These are phyloP conservation scores for Sporisorium graminicola DNA, from an alignment of 1,284 basidiomycete species.

Conservation along the genomic window DNA sequence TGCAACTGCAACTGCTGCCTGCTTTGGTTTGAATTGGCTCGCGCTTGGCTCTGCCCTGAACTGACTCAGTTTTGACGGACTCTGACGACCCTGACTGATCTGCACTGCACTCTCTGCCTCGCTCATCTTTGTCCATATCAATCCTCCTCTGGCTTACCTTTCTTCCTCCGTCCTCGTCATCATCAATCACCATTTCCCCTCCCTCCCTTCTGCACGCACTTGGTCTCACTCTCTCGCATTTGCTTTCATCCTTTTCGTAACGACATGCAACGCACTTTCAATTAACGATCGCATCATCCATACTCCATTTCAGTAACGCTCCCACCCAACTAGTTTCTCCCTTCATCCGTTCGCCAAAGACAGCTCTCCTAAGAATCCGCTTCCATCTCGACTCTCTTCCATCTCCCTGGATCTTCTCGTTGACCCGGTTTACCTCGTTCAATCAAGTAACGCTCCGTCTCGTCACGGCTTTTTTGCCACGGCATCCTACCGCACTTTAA, in stretches of 20 bases:
- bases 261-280: constrained; percentile 5
- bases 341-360: too few relatives aligned
- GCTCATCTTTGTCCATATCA: not conserved
- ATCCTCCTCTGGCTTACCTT: not conserved
- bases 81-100: constrained; percentile 2
- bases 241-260: not conserved
- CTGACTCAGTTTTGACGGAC: not conserved
- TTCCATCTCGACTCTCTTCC: not conserved
- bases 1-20: not conserved
- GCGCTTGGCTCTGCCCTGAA: too few relatives aligned
- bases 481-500: too few relatives aligned
- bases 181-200: not conserved
- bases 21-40: not conserved
- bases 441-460: too few relatives aligned
- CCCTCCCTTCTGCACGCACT: not conserved
- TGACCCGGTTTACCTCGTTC: not conserved
- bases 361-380: not conserved
- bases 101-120: not conserved
- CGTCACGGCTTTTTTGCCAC: not conserved
- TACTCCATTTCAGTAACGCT: not conserved
- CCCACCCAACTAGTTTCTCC: not conserved
- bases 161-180: not conserved
- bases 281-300: not conserved
- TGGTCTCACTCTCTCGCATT: not conserved
- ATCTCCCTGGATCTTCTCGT: not conserved